Conservation (phyloP, 2,329 filamentous ascomycete genomes). For the Ophiostoma himal-ulmi region DNA sequence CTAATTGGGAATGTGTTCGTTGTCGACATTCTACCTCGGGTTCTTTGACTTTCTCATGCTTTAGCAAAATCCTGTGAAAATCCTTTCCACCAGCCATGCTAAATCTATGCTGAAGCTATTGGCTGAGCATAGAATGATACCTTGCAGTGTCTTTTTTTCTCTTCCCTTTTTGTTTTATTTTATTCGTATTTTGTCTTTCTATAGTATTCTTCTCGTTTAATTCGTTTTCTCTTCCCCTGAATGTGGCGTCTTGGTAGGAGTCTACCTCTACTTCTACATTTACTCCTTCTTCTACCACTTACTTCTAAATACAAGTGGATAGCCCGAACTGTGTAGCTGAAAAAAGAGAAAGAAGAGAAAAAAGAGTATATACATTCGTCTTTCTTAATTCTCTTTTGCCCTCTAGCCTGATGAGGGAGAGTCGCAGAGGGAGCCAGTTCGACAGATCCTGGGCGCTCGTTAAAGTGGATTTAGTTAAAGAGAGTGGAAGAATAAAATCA, state of each 20-base stretch:
- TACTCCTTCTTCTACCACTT: not conserved
- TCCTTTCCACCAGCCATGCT: not conserved
- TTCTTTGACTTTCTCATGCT: not conserved
- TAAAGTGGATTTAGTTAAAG: not conserved
- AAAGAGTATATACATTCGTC: not conserved
- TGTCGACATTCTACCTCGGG: not conserved
- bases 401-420: not conserved
- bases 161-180: not conserved
- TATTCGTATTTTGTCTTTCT: not conserved
- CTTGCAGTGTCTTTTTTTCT: not conserved
- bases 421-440: slow-evolving; percentile 3
- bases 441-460: slow-evolving; percentile 1
- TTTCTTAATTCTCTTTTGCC: not conserved
- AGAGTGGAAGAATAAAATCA: not conserved
- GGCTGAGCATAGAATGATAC: too few species aligned
- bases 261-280: too few species aligned
- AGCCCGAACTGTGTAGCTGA: not conserved
- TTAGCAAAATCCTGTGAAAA: not conserved
- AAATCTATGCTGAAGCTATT: not conserved
- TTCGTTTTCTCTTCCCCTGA: not conserved
- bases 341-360: not conserved
- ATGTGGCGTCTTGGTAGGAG: not conserved
- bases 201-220: too few species aligned
- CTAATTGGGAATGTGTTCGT: not conserved
- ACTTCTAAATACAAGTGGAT: not conserved